These are phyloP conservation scores for Lipomyces spencermartinsiae DNA, from an alignment of 805 yeast species.

Conservation along the genomic window DNA sequence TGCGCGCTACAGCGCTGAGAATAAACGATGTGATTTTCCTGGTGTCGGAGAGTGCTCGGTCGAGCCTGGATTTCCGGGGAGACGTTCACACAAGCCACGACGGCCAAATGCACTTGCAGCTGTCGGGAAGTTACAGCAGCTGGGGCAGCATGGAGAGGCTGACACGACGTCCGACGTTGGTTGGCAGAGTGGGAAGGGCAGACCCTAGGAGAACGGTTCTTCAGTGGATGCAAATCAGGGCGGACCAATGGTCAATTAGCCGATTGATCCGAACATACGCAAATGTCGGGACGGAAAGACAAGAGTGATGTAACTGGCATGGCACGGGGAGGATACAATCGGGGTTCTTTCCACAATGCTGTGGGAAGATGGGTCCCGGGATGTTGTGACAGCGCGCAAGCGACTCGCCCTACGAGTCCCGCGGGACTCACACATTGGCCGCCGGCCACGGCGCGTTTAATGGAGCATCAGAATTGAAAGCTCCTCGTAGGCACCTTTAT, in stretches of 20 bases:
- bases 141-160: not conserved
- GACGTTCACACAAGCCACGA: not conserved
- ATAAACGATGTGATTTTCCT: not conserved
- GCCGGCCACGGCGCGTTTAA: no score
- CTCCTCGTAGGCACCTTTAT: no score
- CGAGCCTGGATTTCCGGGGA: not conserved
- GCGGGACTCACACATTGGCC: no score
- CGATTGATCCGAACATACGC: not conserved
- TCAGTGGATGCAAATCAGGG: not conserved
- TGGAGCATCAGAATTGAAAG: no score
- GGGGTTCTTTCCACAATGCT: not conserved
- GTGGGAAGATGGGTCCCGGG: no score
- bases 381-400: no score
- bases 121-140: not conserved
- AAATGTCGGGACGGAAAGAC: not conserved
- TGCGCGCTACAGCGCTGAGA: not conserved
- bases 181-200: not conserved
- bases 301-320: not conserved
- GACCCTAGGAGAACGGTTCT: not conserved
- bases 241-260: not conserved
- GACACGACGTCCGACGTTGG: not conserved
- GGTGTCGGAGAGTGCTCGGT: not conserved
- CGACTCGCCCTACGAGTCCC: no score
- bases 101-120: not conserved
- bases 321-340: not conserved